Conservation (phyloP, 1,284 basidiomycete species). For the Melampsora larici-populina region DNA sequence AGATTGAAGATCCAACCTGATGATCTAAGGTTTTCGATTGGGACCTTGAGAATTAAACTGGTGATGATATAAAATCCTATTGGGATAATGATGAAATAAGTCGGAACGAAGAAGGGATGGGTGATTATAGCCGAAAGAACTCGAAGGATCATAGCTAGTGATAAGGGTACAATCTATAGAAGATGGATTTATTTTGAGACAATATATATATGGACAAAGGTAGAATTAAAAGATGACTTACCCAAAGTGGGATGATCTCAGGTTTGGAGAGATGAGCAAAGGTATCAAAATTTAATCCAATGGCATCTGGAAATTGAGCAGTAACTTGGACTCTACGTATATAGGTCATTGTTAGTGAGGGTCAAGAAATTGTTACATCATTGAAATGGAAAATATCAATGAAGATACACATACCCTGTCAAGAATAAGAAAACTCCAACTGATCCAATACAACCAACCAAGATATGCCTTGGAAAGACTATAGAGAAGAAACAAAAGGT, state of each 20-base stretch:
- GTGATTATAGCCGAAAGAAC: slow-evolving; percentile 74
- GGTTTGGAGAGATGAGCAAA: slow-evolving; percentile 58
- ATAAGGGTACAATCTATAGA: slow-evolving; percentile 62
- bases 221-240: neutral
- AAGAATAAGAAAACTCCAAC: slow-evolving; percentile 87
- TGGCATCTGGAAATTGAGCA: slow-evolving; percentile 74
- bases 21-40: slow-evolving; percentile 64
- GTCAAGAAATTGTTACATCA: neutral
- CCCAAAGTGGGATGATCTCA: slow-evolving; percentile 30
- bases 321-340: slow-evolving; percentile 65
- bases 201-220: slow-evolving; percentile 58
- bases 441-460: slow-evolving; percentile 93
- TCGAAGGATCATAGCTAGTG: slow-evolving; percentile 72
- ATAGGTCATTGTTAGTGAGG: neutral
- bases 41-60: slow-evolving; percentile 64
- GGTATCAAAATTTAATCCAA: slow-evolving; percentile 66
- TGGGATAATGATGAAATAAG: slow-evolving; percentile 80
- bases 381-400: neutral
- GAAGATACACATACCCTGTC: slow-evolving; percentile 63
- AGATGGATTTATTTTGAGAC: slow-evolving; percentile 63
- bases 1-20: slow-evolving; percentile 83
- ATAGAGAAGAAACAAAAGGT: neutral
- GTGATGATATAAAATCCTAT: slow-evolving; percentile 73
- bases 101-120: slow-evolving; percentile 87
- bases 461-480: slow-evolving; percentile 89